Base-by-base conservation (phyloP, 2,329 filamentous ascomycete species). In the Diaporthe vaccinii region DNA sequence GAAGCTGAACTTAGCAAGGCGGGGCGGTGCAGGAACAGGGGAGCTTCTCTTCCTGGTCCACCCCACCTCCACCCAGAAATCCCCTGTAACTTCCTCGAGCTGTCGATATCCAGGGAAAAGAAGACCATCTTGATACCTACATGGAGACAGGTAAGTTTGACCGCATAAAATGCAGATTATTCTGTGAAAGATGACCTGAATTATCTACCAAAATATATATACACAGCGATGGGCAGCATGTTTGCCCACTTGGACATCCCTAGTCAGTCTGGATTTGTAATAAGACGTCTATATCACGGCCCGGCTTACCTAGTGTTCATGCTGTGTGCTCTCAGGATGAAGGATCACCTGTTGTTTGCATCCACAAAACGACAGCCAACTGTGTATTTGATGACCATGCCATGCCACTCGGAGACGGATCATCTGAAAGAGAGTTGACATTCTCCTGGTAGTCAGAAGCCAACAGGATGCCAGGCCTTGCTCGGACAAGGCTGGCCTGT, bases 401-500 rank as follows among this genome's bases (percentile, higher is more conserved):
- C 1, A 57, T 34, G 28, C 15, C 53, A 57, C 53, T 4, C 25
- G 14, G 5, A 34, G 12, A 46, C 6, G 9, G 14, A 25, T 3
- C 12, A 61, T 6, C 20, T 14, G 34, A 1, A 25, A 62, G 25
- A 65, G 8, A 20, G 14, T 31, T 39, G 34, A 25, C 31, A 1
- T 25, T 55, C 25, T 41, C 34, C 14, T 20, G n/a, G 2, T 3
- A 39, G 6, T 14, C 20, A 53, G 3, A 10, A 14, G 59, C 15
- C 36, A 58, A n/a, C 17, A 62, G 8, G 2, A 65, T 73, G 58
- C 31, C 70, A 22, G 53, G 46, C 39, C 70, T 41, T 22, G 28
- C 78, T 61, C 78, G 81, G 20, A 80, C 80, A 25, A 80, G 84
- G 22, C 79, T 82, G 41, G 84, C 84, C 20, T 87, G 85, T 75